A percentile compares a stretch with the other conserved stretches of the same genome.
Conservation (phyloP, 2,329 filamentous ascomycete genomes). For the Bipolaris cookei region DNA sequence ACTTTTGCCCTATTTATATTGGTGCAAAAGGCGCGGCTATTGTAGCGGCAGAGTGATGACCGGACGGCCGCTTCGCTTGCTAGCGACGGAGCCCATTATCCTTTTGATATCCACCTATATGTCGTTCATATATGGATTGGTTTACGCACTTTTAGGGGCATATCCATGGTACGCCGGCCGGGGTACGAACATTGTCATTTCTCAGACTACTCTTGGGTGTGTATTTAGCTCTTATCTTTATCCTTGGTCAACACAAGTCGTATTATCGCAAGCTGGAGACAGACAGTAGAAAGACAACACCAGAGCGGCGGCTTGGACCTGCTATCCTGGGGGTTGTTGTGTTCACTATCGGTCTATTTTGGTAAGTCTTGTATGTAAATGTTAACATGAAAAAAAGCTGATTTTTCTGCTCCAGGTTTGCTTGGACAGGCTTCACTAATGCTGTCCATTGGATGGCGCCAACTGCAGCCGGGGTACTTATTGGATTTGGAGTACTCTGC, state of each 20-base stretch:
- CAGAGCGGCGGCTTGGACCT: not conserved
- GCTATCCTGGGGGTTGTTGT: not conserved
- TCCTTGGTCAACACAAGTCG: not conserved
- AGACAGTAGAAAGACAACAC: not conserved
- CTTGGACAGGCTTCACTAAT: not conserved
- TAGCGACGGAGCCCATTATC: not conserved
- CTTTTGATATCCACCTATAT: not conserved
- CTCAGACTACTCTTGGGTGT: not conserved
- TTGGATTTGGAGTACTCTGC: not conserved
- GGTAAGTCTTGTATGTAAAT: not conserved
- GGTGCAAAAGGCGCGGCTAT: not conserved
- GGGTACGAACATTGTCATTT: not conserved
- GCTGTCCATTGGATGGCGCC: conserved; percentile 1
- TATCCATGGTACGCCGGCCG: not conserved
- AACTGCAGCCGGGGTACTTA: not conserved
- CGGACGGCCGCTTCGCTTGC: not conserved
- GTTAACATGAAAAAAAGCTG: not conserved
- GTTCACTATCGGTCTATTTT: not conserved
- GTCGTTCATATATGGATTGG: conserved; percentile 1
- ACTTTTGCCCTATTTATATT: not conserved
- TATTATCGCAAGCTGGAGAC: not conserved
- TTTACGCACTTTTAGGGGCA: not conserved
- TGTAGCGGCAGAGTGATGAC: not conserved
- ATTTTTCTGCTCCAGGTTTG: not conserved
- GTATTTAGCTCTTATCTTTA: not conserved